Evolutionary conservation across 2,329 filamentous ascomycete species (phyloP), one percentile per base, ranked within the genome.

Genomic region (Ceratocystiopsis sp.): DNA sequence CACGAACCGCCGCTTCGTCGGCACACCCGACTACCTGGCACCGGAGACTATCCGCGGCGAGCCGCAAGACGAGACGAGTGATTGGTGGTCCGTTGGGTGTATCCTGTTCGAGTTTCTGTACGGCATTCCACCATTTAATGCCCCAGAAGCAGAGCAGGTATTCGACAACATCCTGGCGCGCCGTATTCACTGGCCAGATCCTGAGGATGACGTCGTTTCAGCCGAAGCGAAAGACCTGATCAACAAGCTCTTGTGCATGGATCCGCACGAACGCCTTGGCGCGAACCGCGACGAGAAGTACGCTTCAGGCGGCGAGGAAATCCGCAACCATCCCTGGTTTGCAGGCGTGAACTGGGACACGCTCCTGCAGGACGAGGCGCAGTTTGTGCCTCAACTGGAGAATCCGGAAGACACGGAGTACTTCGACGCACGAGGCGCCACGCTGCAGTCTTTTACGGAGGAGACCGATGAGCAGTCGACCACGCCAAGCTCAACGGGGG

Each of bases 21-120:
- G 91, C 32, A 98, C 91, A 0, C 91, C 91, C 0, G 91, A 98
- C 59, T 98, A 98, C 57, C 72, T 98, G 14, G 91, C 91, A 0
- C 91, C 91, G 0, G 93, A 98, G 58, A 98, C 93, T 0, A 93
- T 98, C 56, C 87, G 85, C 50, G 91, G 93, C 41, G 78, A 86
- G 51, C 86, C 89, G 2, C 91, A 98, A 59, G 91, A 98, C 55
- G 89, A 96, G 59, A 91, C 89, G 51, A 96, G 91, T 57, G 91
- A 98, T 75, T 98, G 91, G 91, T 98, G 91, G 91, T 96, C 91
- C 18, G 71, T 98, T n/a, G 91, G 91, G 1, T 98, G 93, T 59
- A 96, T 98, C 52, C 66, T 96, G 60, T 98, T 95, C 54, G 91
- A 98, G 55, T 95, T 94, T 51, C 65, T 98, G 3, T 96, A 84